Evolutionary conservation across 1,284 basidiomycete species (phyloP), one percentile per base, ranked within the genome.

Genomic region (Sporisorium iseilematis-ciliati): DNA sequence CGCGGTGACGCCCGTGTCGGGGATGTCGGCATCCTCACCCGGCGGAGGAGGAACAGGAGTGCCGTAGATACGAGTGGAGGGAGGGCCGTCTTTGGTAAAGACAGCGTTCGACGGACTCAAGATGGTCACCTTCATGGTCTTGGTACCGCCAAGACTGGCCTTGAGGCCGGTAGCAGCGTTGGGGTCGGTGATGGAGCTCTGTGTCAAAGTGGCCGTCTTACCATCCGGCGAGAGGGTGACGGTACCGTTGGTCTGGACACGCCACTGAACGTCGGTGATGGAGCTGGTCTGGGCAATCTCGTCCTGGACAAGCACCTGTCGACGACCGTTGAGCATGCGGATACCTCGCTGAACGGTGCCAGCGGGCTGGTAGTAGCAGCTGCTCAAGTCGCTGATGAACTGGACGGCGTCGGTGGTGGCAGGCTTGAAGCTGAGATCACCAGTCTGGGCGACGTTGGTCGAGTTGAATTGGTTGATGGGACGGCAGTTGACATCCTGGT

Each of bases 181-280:
- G 73, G 90, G 88, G 57, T 87, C 86, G 16, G 83, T 73, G 45
- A 88, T 73, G 11, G 88, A 89, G 81, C 89, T 87, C 62, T 93
- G 88, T 18, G 85, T 86, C 67, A 95, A 87, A 2, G 90, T 91
- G 2, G 91, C 91, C 1, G 90, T 91, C 40, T 83, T 72, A 55
- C 78, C 78, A 57, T 85, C 82, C 5, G 69, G 10, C 25, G 83
- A 83, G 49, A 84, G 54, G 1, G 80, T 55, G 53, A 87, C 80
- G 6, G 90, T 91, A 41, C 91, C 92, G 82, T 96, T 99, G 69
- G 97, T 98, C 86, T 99, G 95, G 88, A 95, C 93, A 53, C 95
- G 90, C 96, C 96, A 98, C 88, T 92, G 89, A 62, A 95, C 87
- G 45, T 66, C 43, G 51, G 60, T 77, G 64, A 76, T 75, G 14